These are phyloP conservation scores for Penicillium frequentans DNA, from an alignment of 2,329 filamentous ascomycete species.

Conservation along the genomic window DNA sequence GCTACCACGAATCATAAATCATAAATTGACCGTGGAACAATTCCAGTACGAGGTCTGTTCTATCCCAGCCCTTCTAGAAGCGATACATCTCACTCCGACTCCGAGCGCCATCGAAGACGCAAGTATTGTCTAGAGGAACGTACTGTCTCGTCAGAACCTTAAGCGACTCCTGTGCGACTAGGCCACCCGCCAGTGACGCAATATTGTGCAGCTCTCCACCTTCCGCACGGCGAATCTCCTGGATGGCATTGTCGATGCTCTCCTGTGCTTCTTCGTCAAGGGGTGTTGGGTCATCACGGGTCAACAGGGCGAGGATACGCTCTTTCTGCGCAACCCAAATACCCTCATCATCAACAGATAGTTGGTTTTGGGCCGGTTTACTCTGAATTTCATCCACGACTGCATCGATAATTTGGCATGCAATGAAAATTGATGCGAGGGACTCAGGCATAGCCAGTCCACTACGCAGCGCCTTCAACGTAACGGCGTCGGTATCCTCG, in stretches of 20 bases:
- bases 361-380: constrained; percentile 19
- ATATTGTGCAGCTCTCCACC: constrained; percentile 92
- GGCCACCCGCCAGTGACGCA: constrained; percentile 80
- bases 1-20: constrained; percentile 8
- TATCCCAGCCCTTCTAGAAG: constrained; percentile 33
- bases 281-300: constrained; percentile 47
- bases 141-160: constrained; percentile 72
- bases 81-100: constrained; percentile 57
- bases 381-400: constrained; percentile 57
- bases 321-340: constrained; percentile 34
- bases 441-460: constrained; percentile 52
- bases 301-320: constrained; percentile 28
- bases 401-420: constrained; percentile 51
- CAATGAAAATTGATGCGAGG: constrained; percentile 68
- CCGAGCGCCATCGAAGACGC: constrained; percentile 61
- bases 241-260: constrained; percentile 55
- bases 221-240: constrained; percentile 72
- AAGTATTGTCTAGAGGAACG: constrained; percentile 63
- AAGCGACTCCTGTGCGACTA: constrained; percentile 96
- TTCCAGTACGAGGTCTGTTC: neutral
- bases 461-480: constrained; percentile 44
- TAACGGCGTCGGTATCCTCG: constrained; percentile 35
- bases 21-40: neutral
- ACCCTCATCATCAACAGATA: constrained; percentile 33
- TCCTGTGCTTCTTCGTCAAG: constrained; percentile 50